These are phyloP conservation scores for Xylaria curta DNA, from an alignment of 495 filamentous ascomycete species.

Conservation along the genomic window DNA sequence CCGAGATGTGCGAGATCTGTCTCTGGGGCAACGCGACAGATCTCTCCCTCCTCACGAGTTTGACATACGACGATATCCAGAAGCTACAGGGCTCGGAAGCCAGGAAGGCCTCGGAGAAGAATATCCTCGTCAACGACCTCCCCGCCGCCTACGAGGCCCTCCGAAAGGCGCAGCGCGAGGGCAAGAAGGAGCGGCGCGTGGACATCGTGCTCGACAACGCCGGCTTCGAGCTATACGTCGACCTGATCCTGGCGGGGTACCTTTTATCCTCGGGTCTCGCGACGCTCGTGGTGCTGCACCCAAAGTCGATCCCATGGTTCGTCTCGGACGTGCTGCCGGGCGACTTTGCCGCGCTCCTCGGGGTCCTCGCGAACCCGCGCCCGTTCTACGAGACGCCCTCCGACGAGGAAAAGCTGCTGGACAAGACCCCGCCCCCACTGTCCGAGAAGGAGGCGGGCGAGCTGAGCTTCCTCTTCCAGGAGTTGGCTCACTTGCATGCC, in stretches of 20 bases:
- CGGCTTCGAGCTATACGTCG: conserved; percentile 95
- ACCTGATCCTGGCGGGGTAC: conserved; percentile 89
- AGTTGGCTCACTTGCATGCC: conserved; percentile 79
- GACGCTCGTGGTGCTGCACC: conserved; percentile 86
- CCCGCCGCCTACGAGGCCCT: conserved; percentile 73
- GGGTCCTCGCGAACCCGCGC: conserved; percentile 74
- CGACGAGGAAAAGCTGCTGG: conserved; percentile 66
- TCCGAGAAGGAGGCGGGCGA: conserved; percentile 70
- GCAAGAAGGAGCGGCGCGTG: conserved; percentile 66
- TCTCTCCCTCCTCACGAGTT: conserved; percentile 83
- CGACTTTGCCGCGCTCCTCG: conserved; percentile 82
- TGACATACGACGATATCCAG: conserved; percentile 95
- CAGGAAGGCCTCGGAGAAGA: conserved; percentile 81
- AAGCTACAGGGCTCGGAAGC: conserved; percentile 90
- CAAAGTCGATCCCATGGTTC: conserved; percentile 96
- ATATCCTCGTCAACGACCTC: conserved; percentile 88
- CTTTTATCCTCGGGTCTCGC: conserved; percentile 81
- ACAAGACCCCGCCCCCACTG: conserved; percentile 62
- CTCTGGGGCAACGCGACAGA: conserved; percentile 99
- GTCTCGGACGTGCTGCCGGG: conserved; percentile 89
- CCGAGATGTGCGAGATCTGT: conserved; percentile 95
- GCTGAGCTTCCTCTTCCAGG: conserved; percentile 75
- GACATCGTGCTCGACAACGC: conserved; percentile 97
- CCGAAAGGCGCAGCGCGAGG: conserved; percentile 66
- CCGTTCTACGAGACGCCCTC: conserved; percentile 74